Evolutionary conservation across 139 green algal species (phyloP).

Genomic region (Chlamydomonas sphaeroides): DNA sequence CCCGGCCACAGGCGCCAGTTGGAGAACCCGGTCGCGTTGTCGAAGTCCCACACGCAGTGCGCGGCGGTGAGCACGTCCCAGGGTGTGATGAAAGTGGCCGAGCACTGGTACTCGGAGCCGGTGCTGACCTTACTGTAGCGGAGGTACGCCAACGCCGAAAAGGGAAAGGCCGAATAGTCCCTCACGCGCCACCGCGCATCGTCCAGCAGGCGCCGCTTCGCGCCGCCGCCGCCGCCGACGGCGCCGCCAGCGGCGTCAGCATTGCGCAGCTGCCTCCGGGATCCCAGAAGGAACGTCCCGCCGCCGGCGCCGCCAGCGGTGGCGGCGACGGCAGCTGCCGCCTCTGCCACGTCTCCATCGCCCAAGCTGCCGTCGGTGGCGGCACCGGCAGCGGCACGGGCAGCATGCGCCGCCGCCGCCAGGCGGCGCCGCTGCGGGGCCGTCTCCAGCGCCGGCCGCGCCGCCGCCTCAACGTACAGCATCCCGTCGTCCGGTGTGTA

Average conservation of each 20-base stretch:
- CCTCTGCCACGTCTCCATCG: not conserved
- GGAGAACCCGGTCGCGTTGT: conserved; percentile 14
- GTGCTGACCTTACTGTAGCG: not conserved
- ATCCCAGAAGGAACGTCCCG: no score
- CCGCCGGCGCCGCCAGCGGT: not conserved
- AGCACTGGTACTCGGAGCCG: conserved; percentile 15
- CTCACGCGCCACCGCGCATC: conserved; percentile 23
- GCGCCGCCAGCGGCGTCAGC: no score
- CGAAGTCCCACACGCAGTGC: conserved; percentile 59
- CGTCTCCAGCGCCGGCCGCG: not conserved
- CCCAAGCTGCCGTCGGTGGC: conserved; percentile 8
- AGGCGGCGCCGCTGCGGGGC: not conserved
- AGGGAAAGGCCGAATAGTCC: not conserved
- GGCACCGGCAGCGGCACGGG: no score
- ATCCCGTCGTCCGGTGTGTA: not conserved
- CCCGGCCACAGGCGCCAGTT: conserved; percentile 14
- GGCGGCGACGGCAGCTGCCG: not conserved
- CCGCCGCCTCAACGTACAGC: conserved; percentile 4
- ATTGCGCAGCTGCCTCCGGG: no score
- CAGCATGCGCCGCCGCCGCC: not conserved
- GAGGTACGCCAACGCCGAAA: not conserved
- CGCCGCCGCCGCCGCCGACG: no score
- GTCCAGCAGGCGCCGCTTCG: not conserved
- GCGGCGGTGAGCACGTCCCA: conserved; percentile 51
- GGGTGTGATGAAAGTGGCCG: conserved; percentile 38